Evolutionary conservation across 2,329 filamentous ascomycete species (phyloP).

Genomic region (Dactylella cylindrospora): DNA sequence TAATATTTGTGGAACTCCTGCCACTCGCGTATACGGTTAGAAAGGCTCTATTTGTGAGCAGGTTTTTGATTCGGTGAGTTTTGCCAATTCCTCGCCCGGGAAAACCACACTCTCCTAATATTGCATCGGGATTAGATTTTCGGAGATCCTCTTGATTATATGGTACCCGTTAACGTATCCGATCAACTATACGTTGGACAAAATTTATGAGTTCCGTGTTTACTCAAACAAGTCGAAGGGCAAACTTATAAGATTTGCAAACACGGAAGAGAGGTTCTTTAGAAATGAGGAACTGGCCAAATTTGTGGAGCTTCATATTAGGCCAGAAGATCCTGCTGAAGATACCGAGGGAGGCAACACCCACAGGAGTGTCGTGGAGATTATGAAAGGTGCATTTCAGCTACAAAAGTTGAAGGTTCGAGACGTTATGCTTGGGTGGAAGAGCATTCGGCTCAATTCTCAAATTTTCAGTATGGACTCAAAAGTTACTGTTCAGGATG

Average conservation of each 20-base stretch:
- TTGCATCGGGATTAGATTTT: slow-evolving; percentile 9
- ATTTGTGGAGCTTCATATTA: slow-evolving; percentile 30
- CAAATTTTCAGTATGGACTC: slow-evolving; percentile 13
- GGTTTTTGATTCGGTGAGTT: slow-evolving; percentile 29
- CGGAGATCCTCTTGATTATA: slow-evolving; percentile 10
- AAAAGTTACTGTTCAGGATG: slow-evolving; percentile 10
- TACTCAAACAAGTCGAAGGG: not conserved
- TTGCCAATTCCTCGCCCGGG: not conserved
- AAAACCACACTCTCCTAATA: too few relatives aligned
- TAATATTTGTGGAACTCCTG: slow-evolving; percentile 33
- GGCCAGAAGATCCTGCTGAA: not conserved
- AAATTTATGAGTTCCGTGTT: slow-evolving; percentile 2
- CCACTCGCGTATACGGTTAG: slow-evolving; percentile 31
- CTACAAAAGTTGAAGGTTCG: slow-evolving; percentile 7
- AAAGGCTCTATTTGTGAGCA: slow-evolving; percentile 23
- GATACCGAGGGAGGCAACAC: slow-evolving; percentile 16
- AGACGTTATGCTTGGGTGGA: slow-evolving; percentile 22
- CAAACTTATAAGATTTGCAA: slow-evolving; percentile 8
- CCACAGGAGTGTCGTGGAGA: slow-evolving; percentile 21
- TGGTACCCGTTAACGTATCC: slow-evolving; percentile 34
- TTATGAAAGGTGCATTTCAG: slow-evolving; percentile 25
- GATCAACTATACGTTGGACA: slow-evolving; percentile 12
- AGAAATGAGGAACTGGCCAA: slow-evolving; percentile 23
- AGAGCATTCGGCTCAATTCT: slow-evolving; percentile 3
- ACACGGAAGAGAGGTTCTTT: slow-evolving; percentile 35